Evolutionary conservation across 371 early-diverging fungal genomes (phyloP), one percentile per base, ranked within the genome.

Genomic region (Syncephalastrum monosporum): DNA sequence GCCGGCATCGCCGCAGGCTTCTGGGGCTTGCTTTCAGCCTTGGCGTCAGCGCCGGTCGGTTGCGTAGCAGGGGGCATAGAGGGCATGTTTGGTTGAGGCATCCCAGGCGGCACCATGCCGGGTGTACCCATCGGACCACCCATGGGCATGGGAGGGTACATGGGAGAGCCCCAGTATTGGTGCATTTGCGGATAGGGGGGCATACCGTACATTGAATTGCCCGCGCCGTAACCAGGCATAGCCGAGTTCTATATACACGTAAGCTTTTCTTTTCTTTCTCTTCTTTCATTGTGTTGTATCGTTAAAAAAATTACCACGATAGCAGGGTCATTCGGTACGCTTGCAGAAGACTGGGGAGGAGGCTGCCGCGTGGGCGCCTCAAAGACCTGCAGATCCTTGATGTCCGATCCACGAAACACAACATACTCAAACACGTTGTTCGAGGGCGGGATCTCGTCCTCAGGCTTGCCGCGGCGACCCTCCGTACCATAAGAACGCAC

Each of bases 351-450:
- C 42, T 77, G 83, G 12, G 85, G 81, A 41, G 75, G 69, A 13
- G 76, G 57, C 14, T 77, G 74, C 17, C 85, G 77, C 8, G 84
- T 81, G 47, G 89, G 85, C 13, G 81, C 83, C 67, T 87, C 87
- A 59, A 88, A 88, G 24, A 97, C 95, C 60, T 92, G 89, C 52
- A 98, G 79, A 68, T 92, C 93, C 76, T 92, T 91, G 60, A 98
- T 91, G 60, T 98, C 98, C 16, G 90, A 86, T 29, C 94, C 97
- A 55, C 93, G 86, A 67, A 96, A 96, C 38, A 93, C 90, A 60
- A 96, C 93, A 69, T 83, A 92, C 61, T 92, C 92, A 75, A 91
- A 97, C 41, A 93, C 80, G 65, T 91, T 87, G 47, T 90, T 89
- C 15, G 88, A 84, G 4, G 91, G 81, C 10, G 89, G 87, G 50